Base-by-base conservation (phyloP, 306 rosid genomes). In the Vicia sativa region DNA sequence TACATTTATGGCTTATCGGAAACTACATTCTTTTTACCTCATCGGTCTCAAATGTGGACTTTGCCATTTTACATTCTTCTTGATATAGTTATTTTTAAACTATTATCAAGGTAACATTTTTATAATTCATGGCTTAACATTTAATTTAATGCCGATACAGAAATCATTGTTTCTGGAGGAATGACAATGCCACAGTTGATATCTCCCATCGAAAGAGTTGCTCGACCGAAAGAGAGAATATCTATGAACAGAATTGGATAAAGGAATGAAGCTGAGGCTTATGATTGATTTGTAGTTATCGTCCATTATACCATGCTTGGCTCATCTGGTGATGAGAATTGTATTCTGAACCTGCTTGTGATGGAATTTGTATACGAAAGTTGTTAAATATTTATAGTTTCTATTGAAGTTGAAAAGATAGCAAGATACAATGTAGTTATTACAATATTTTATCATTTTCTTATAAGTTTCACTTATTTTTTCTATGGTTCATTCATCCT, bases 131-230 rank as follows among this genome's bases (percentile, higher is more conserved):
- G 62, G 16, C 10, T 31, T 37, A 13, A 55, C 72, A 46, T 46
- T 29, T 48, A 11, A 34, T 19, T 23, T 50, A 29, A 44, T 67
- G 64, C 19, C 53, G 64, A 11, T 81, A 83, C 96, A 91, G 97
- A 91, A 81, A 88, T 91, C 41, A 88, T 91, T 16, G 92, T 91
- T 79, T 91, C 97, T 11, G 97, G 96, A 59, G 97, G 96, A 63
- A 91, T 91, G 97, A 81, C 97, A 13, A 86, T 91, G 96, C 97
- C 97, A 0, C 95, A 88, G 80, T 31, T 78, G 16, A 83, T 91
- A 58, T 84, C 97, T 67, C 95, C 97, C 2, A 5, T 68, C 42
- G 84, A 81, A 78, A 82, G 90, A 80, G 79, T 62, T 65, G 41
- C 83, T 74, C 77, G 79, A 35, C 81, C 55, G 71, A 82, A 57